Base-by-base conservation (phyloP, 768 basidiomycete species). In the Hericium alpestre region DNA sequence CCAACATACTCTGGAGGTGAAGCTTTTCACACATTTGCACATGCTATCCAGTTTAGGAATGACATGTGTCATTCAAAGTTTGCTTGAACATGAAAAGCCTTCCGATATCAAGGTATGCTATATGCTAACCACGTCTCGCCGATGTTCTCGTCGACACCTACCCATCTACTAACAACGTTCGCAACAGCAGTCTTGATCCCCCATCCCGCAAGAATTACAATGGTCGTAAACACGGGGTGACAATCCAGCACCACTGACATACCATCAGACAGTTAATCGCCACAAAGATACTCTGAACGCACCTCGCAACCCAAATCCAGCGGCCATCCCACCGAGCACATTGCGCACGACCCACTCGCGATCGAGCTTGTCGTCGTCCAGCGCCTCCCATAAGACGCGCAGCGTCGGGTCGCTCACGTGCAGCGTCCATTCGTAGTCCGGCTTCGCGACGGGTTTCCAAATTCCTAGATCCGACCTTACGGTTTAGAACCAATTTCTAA, bases 281-380 rank as follows among this genome's bases (percentile, higher is more conserved):
- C 32, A 23, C 38, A 16, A 38, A 18, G n/a, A n/a, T n/a, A n/a
- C n/a, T n/a, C n/a, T n/a, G n/a, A 0, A 66, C 73, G 46, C 63
- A 90, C 90, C 87, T 65, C 90, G 80, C 54, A 93, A 68, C 0
- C 89, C 90, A 67, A 92, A 93, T 1, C 90, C 90, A 38, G 90
- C 86, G 10, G 89, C 85, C 81, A 93, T 84, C 0, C 90, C 90
- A 11, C 90, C 90, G 1, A 93, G 73, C 10, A 91, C 74, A 61
- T 93, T 92, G 23, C 90, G 77, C 4, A 92, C 82, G 6, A 90
- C 73, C 90, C 90, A 93, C 64, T 87, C 87, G 7, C 87, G 79
- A 67, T 92, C 87, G 1, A 92, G 70, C 32, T 78, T 80, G 59
- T 85, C 83, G 53, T 90, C 87, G 60, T 87, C 84, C 54, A 90